Base-by-base conservation (phyloP, 176 grass and related monocot genomes). In the Lolium multiflorum region DNA sequence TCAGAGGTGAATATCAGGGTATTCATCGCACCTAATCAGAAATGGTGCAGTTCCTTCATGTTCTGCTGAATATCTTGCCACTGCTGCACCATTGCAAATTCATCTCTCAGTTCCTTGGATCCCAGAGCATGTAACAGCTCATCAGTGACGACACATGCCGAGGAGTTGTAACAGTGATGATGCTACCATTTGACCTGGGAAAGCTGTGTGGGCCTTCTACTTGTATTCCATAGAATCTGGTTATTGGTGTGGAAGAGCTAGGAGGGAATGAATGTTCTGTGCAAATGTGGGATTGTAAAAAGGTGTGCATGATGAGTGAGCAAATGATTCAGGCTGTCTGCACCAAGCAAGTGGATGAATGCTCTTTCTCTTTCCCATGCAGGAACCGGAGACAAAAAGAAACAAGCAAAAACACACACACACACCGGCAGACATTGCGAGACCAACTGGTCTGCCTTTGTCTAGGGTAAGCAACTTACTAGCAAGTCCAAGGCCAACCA, bases 321-420 rank as follows among this genome's bases (percentile, higher is more conserved):
- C 68, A 65, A 82, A 60, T 59, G 83, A 82, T 86, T 76, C 84
- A 86, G 43, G 79, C 79, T 90, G 84, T 86, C 79, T 86, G 79
- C 48, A 76, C 78, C 78, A 62, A 71, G 49, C 83, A 69, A 89
- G 82, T 89, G 87, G 82, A 35, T 48, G 44, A 64, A 14, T 64
- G 11, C 22, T 63, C 57, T 61, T 41, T 73, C 46, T 89, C 24
- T 62, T 49, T 59, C 70, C 70, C 39, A 41, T 76, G 50, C 59
- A 68, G 57, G 82, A 74, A 75, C 22, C 35, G 66, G 16, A 55
- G 79, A 78, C 46, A 63, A 71, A 71, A 70, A 70, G 78, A 69
- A 50, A 39, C 15, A 83, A 51, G 18, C 11, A 57, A 57, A 56
- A 25, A 49, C 38, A 51, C 35, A 51, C 7, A 43, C 41, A 43